phyloP scores from a whole-genome alignment of 345 rosid species.

The Eucalyptus marginata region DNA sequence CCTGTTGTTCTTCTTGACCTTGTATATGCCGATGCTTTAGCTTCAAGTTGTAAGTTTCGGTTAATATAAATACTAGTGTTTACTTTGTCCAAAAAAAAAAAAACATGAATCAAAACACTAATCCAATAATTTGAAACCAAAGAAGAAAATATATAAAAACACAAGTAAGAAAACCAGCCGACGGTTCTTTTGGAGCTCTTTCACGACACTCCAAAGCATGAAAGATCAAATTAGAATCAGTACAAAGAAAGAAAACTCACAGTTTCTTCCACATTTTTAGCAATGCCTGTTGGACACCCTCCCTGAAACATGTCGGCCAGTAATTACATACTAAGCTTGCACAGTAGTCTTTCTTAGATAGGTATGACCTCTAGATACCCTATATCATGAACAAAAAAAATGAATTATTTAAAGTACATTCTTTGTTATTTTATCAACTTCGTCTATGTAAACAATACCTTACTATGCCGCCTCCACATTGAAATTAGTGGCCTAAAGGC shows the following conservation, averaged over 20 bases:
- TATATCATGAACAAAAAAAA: not conserved
- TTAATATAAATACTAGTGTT: too few species aligned
- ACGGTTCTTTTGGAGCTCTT: not conserved
- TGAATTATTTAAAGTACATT: slow-evolving; percentile 24
- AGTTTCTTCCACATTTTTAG: slow-evolving; percentile 94
- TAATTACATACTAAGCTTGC: slow-evolving; percentile 64
- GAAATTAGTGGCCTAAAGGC: slow-evolving; percentile 62
- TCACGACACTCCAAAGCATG: not conserved
- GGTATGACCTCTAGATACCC: not conserved
- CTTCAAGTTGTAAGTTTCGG: too few species aligned
- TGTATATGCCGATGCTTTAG: too few species aligned
- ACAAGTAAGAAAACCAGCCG: not conserved
- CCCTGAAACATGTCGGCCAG: slow-evolving; percentile 90
- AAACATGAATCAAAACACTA: not conserved
- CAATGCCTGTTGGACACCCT: slow-evolving; percentile 96
- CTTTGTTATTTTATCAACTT: slow-evolving; percentile 95
- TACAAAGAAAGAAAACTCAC: slow-evolving; percentile 17
- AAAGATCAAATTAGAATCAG: not conserved
- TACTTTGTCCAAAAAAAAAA: not conserved
- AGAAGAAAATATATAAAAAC: not conserved
- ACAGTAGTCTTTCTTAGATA: not conserved
- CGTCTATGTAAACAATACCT: slow-evolving; percentile 91
- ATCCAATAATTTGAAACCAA: not conserved
- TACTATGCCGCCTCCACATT: slow-evolving; percentile 85
- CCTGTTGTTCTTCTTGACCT: too few species aligned